These are phyloP conservation scores for Epichloe aotearoae DNA, from an alignment of 2,329 filamentous ascomycete genomes.

Conservation along the genomic window DNA sequence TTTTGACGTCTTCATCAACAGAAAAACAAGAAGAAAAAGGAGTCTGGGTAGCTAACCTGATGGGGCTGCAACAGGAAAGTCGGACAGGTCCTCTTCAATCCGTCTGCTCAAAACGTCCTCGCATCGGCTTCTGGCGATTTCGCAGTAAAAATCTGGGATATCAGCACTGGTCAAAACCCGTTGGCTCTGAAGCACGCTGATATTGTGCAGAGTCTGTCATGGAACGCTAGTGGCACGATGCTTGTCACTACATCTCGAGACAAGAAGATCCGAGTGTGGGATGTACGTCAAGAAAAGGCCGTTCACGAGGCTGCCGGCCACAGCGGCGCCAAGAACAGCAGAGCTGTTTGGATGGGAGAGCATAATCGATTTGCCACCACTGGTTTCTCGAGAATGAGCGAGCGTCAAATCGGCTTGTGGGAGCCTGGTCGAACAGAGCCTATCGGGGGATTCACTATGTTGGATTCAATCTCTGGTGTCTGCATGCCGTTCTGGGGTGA, in stretches of 20 bases:
- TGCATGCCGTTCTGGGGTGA: constrained; percentile 98
- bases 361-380: constrained; percentile 93
- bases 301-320: constrained; percentile 78
- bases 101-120: constrained; percentile 86
- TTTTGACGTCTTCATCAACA: not conserved
- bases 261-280: constrained; percentile 97
- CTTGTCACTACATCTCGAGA: constrained; percentile 89
- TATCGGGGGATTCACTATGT: constrained; percentile 75
- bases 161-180: constrained; percentile 61
- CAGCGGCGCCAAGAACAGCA: constrained; percentile 90
- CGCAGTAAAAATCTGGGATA: constrained; percentile 91
- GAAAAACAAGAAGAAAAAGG: not conserved
- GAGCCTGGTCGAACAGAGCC: constrained; percentile 78
- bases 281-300: constrained; percentile 82
- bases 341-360: constrained; percentile 93
- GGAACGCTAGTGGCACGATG: constrained; percentile 79
- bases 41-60: not conserved
- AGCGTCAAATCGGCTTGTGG: constrained; percentile 91
- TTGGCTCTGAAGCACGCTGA: constrained; percentile 75
- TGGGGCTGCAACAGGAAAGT: constrained; percentile 58
- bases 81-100: constrained; percentile 96
- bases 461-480: constrained; percentile 93
- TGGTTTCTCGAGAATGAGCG: constrained; percentile 96
- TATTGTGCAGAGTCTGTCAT: constrained; percentile 89
- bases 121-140: constrained; percentile 92